Conservation (phyloP, 2,329 filamentous ascomycete species). For the Chrysoporthe austroafricana region DNA sequence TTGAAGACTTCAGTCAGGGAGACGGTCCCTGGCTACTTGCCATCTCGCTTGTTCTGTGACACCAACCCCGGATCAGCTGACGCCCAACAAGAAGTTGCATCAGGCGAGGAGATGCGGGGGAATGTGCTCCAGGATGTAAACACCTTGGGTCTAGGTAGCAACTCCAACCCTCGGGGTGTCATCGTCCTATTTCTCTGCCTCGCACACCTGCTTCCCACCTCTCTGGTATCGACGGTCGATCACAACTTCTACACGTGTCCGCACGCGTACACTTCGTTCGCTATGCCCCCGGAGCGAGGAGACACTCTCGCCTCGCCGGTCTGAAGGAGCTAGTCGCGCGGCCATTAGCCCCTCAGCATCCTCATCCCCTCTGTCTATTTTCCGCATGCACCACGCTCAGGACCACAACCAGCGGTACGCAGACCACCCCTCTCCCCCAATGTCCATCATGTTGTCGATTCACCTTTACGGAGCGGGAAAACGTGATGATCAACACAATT, state of each 20-base stretch:
- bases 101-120: not conserved
- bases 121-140: not conserved
- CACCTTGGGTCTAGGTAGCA: not conserved
- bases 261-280: not conserved
- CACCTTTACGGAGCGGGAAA: not conserved
- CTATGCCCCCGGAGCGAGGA: not conserved
- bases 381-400: not conserved
- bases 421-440: not conserved
- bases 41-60: not conserved
- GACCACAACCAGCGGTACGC: not conserved
- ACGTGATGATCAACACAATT: constrained; percentile 23
- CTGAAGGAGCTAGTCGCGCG: not conserved
- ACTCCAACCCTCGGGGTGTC: not conserved
- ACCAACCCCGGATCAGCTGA: not conserved
- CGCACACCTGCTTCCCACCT: not conserved
- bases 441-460: not conserved
- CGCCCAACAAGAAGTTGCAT: not conserved
- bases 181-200: not conserved
- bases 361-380: not conserved
- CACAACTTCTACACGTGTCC: not conserved
- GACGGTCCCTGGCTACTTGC: not conserved
- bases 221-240: not conserved
- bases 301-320: not conserved
- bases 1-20: not conserved
- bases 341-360: not conserved